Evolutionary conservation across 352 stramenopile genomes (phyloP).

Genomic region (Globisporangium radiosum): DNA sequence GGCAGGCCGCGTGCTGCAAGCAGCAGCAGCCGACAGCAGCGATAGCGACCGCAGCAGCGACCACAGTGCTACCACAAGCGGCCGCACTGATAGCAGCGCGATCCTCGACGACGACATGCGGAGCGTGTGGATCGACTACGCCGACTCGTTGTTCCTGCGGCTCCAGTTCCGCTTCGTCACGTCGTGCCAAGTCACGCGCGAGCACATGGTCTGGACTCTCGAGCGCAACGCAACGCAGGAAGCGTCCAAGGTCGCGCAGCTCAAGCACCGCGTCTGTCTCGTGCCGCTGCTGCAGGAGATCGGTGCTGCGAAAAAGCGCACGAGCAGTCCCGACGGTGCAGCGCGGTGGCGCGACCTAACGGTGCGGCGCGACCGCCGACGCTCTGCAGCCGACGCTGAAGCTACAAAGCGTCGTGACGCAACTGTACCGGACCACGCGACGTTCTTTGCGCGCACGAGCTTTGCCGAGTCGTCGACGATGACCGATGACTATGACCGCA

Average conservation of each 20-base stretch:
- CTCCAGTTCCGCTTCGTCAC: slow-evolving; percentile 68
- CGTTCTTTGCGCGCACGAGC: slow-evolving; percentile 35
- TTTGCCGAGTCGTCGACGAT: slow-evolving; percentile 25
- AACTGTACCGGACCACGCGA: slow-evolving; percentile 32
- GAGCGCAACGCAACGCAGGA: slow-evolving; percentile 48
- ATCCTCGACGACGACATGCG: slow-evolving; percentile 1
- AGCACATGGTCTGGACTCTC: slow-evolving; percentile 70
- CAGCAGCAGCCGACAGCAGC: not conserved
- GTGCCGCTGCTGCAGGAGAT: slow-evolving; percentile 42
- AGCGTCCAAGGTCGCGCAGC: slow-evolving; percentile 45
- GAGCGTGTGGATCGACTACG: slow-evolving; percentile 51
- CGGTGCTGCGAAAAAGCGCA: slow-evolving; percentile 6
- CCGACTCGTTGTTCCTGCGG: slow-evolving; percentile 58
- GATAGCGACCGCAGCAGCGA: not conserved
- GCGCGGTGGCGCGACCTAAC: not conserved
- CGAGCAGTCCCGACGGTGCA: slow-evolving; percentile 3
- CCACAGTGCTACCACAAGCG: not conserved
- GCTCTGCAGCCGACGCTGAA: not conserved
- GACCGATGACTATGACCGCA: slow-evolving; percentile 23
- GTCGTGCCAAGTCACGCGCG: slow-evolving; percentile 62
- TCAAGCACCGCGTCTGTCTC: slow-evolving; percentile 60
- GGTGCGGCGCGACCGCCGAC: not conserved
- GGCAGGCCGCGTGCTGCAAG: slow-evolving; percentile 8
- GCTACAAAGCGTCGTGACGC: not conserved
- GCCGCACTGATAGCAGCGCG: not conserved